These are phyloP conservation scores for Pythium utonaiense DNA, from an alignment of 352 stramenopile species.

Conservation along the genomic window DNA sequence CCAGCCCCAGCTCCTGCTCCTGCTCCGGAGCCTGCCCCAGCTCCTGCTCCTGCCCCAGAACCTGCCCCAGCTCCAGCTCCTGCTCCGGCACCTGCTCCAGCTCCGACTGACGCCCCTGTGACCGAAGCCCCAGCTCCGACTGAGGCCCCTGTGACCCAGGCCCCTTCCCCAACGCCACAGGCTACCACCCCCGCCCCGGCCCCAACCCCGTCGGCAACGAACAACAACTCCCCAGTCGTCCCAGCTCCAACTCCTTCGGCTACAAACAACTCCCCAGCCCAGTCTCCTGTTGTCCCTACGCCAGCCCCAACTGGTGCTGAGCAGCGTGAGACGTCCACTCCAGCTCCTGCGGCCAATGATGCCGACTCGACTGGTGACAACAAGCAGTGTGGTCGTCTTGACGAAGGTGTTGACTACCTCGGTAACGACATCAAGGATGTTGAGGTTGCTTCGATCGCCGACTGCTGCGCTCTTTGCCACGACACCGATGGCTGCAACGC, in stretches of 20 bases:
- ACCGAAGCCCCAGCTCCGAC: background rate
- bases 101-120: background rate
- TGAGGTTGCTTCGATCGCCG: conserved; percentile 5
- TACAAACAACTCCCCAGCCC: conserved; percentile 2
- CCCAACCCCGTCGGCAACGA: background rate
- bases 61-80: conserved; percentile 6
- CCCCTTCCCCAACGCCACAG: background rate
- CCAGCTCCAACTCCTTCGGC: background rate
- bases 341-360: background rate
- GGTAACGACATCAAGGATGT: conserved; percentile 32
- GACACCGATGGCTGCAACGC: conserved; percentile 20
- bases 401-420: conserved; percentile 33
- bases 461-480: conserved; percentile 31
- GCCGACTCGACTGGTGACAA: background rate
- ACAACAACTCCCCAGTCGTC: background rate
- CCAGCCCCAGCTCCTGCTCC: conserved; percentile 8
- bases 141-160: background rate
- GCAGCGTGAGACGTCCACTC: conserved; percentile 2
- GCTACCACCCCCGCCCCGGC: background rate
- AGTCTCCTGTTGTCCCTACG: conserved; percentile 13
- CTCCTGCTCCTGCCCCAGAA: background rate
- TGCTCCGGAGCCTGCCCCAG: conserved; percentile 1
- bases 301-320: conserved; percentile 9
- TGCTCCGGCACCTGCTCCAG: conserved; percentile 4
- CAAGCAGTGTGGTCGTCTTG: conserved; percentile 13